Evolutionary conservation across 495 filamentous ascomycete genomes (phyloP), one percentile per base, ranked within the genome.

Genomic region (Penicillium robsamsonii): DNA sequence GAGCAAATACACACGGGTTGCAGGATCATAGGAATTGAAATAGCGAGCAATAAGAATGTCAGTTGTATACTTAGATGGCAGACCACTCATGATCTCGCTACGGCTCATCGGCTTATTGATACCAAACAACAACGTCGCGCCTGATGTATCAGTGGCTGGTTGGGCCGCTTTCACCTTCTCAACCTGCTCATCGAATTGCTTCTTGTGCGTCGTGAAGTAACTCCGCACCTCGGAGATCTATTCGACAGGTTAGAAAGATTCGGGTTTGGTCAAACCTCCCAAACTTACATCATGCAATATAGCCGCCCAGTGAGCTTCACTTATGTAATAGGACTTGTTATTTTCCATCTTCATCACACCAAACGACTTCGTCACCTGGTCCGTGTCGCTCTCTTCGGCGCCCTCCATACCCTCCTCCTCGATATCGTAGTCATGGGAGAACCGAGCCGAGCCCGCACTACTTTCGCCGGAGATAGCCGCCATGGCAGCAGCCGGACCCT

Each of bases 141-240:
- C 82, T 43, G 85, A 79, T 25, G 79, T 72, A 53, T 85, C 82
- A 27, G 76, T 81, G 8, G 69, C 70, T 22, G 80, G 79, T 56
- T 83, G 87, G 33, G 82, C 78, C 20, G 81, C 83, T 64, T 87
- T 84, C 51, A 92, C 81, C 64, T 85, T 81, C 29, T 71, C 70
- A 52, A 74, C 63, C 56, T 88, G 87, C 35, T 85, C 83, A 57
- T 87, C 84, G 45, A 81, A 79, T 56, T 87, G 83, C 59, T 87
- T 86, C 61, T 84, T 87, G 67, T 88, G 87, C 40, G 83, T 79
- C 17, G 67, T 55, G 63, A 94, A 98, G 71, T 90, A 97, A 70
- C 87, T 92, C 63, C 91, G 92, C 33, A 98, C 93, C 77, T 98
- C 94, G 25, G 89, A 77, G 55, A 98, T 96, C 87, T 91, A 67